Conservation (phyloP, 257 asterid genomes). For the Salvia rosmarinus region DNA sequence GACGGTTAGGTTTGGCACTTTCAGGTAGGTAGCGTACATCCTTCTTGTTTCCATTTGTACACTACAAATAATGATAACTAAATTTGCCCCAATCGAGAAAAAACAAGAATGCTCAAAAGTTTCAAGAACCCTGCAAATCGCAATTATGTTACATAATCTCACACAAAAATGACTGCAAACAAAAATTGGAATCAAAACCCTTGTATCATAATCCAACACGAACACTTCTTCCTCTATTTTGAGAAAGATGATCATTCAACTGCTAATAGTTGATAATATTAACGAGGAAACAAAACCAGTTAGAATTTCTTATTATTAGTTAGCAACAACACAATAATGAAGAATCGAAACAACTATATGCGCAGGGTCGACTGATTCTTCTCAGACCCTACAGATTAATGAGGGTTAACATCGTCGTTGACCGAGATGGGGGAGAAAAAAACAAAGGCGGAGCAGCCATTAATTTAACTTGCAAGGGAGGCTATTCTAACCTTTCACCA, state of each 20-base stretch:
- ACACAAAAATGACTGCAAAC: too few species aligned
- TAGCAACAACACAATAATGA: slow-evolving; percentile 38
- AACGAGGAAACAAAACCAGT: slow-evolving; percentile 22
- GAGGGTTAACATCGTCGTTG: slow-evolving; percentile 9
- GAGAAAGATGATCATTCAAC: neutral
- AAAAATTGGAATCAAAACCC: too few species aligned
- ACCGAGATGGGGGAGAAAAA: slow-evolving; percentile 44
- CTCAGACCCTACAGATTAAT: slow-evolving; percentile 31
- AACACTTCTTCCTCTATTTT: neutral
- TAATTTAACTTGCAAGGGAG: slow-evolving; percentile 18
- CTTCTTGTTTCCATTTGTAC: too few species aligned
- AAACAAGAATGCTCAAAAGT: neutral
- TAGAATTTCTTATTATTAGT: slow-evolving; percentile 34
- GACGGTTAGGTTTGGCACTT: too few species aligned
- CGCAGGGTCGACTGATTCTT: slow-evolving; percentile 37
- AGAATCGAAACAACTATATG: slow-evolving; percentile 34
- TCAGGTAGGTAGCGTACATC: too few species aligned
- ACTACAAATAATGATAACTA: too few species aligned
- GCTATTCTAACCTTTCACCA: slow-evolving; percentile 47
- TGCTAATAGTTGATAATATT: neutral
- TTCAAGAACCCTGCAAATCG: neutral
- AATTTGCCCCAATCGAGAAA: too few species aligned
- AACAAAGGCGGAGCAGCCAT: slow-evolving; percentile 46
- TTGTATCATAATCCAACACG: neutral
- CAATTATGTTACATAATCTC: too few species aligned